Evolutionary conservation across 2,329 filamentous ascomycete species (phyloP).

Genomic region (Ceratocystis albifundus): DNA sequence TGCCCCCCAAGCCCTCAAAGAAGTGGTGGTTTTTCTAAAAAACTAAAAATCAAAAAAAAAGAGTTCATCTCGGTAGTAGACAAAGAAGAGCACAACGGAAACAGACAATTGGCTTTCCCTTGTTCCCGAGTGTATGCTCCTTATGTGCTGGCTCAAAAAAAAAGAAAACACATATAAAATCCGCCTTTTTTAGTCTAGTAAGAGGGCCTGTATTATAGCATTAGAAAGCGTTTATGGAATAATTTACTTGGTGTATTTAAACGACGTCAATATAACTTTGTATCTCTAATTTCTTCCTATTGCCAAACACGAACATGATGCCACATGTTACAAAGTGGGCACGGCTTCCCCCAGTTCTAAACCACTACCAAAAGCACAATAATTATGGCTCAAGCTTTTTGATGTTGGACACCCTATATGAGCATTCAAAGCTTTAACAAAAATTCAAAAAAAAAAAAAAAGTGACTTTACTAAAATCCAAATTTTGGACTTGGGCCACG

Average conservation of each 20-base stretch:
- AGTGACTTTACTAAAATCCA: background rate
- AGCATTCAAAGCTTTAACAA: background rate
- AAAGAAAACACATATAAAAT: background rate
- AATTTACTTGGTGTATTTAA: conserved; percentile 26
- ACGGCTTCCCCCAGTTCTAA: background rate
- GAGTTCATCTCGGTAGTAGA: background rate
- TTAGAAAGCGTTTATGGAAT: conserved; percentile 36
- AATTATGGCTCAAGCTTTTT: background rate
- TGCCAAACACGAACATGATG: background rate
- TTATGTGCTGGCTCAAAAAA: background rate
- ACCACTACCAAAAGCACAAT: background rate
- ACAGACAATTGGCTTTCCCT: background rate
- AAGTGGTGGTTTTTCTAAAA: conserved; percentile 22
- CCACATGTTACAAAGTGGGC: background rate
- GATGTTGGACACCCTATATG: background rate
- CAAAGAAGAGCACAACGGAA: background rate
- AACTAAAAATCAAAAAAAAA: too few species aligned
- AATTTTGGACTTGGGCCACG: background rate
- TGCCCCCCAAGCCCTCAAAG: conserved; percentile 25
- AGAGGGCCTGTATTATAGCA: conserved; percentile 30
- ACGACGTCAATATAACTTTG: background rate
- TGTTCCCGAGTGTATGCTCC: background rate
- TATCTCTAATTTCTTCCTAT: background rate
- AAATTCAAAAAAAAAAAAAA: background rate
- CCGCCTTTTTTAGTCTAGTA: conserved; percentile 15